Percentiles rank a stretch among this genome's conserved stretches.
Conservation (phyloP, 2,329 filamentous ascomycete species). For the Dactylellina cionopaga region DNA sequence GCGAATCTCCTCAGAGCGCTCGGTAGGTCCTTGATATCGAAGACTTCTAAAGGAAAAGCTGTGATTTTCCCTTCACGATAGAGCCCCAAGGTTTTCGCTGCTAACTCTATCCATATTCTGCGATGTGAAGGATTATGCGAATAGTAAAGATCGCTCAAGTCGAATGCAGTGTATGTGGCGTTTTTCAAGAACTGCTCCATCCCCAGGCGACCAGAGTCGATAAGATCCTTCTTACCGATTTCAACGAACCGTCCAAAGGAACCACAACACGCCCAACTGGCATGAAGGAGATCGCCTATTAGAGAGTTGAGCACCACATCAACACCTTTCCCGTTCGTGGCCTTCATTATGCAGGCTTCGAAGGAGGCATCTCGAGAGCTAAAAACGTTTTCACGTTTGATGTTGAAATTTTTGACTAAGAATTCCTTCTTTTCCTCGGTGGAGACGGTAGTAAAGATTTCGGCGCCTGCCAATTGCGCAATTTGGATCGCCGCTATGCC, state of each 20-base stretch:
- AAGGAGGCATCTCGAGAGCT: slow-evolving; percentile 60
- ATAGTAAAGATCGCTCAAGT: slow-evolving; percentile 17
- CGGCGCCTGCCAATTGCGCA: slow-evolving; percentile 48
- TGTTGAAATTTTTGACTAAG: slow-evolving; percentile 56
- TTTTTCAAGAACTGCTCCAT: slow-evolving; percentile 63
- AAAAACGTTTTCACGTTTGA: slow-evolving; percentile 60
- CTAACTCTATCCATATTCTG: background rate
- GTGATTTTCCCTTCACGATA: slow-evolving; percentile 12
- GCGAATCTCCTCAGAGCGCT: background rate
- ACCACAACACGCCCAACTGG: slow-evolving; percentile 64
- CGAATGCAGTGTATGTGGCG: slow-evolving; percentile 47
- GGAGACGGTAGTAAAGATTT: slow-evolving; percentile 63
- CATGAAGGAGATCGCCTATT: slow-evolving; percentile 62
- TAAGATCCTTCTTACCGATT: slow-evolving; percentile 63
- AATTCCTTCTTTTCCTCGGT: slow-evolving; percentile 60
- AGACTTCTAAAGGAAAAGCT: background rate
- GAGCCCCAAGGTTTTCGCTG: background rate
- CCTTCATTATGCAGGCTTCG: slow-evolving; percentile 57
- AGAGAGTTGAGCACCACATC: slow-evolving; percentile 65
- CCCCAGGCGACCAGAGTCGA: slow-evolving; percentile 61
- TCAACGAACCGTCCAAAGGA: slow-evolving; percentile 64
- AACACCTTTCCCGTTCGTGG: slow-evolving; percentile 60
- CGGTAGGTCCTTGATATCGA: background rate
- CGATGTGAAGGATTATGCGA: slow-evolving; percentile 2
- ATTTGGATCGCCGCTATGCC: slow-evolving; percentile 41